Conservation (phyloP, 2,329 filamentous ascomycete species). For the Sordariomycetes sp. region DNA sequence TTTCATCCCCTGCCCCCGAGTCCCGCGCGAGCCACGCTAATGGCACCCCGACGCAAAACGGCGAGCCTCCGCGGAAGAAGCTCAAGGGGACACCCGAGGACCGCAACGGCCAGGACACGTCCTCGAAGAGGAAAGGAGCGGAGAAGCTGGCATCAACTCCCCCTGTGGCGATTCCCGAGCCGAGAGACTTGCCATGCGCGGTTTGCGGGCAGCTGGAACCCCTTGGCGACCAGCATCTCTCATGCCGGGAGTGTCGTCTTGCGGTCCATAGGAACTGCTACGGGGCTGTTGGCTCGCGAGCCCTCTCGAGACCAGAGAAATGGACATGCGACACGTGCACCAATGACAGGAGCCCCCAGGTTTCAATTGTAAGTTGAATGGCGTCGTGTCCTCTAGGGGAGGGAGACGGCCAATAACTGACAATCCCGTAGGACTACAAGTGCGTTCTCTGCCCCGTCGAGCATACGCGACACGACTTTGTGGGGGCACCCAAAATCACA, state of each 20-base stretch:
- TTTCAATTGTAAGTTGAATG: constrained; percentile 64
- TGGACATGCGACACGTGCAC: constrained; percentile 95
- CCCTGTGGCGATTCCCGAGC: constrained; percentile 66
- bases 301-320: constrained; percentile 44
- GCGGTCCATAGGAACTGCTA: constrained; percentile 91
- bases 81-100: constrained; percentile 44
- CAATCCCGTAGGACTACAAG: constrained; percentile 49
- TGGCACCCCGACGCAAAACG: constrained; percentile 4
- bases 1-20: constrained; percentile 8
- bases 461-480: constrained; percentile 69
- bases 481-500: constrained; percentile 49
- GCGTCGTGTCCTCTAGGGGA: background rate
- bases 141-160: constrained; percentile 52
- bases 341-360: constrained; percentile 84
- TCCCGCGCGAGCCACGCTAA: background rate
- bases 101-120: constrained; percentile 25
- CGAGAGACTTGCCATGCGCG: constrained; percentile 71
- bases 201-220: constrained; percentile 70
- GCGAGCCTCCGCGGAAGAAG: constrained; percentile 55
- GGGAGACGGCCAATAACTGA: background rate
- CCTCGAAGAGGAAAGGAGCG: constrained; percentile 20
- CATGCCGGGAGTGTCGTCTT: constrained; percentile 80
- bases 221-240: constrained; percentile 59
- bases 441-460: constrained; percentile 86
- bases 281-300: constrained; percentile 63